Base-by-base conservation (phyloP, 441 rosid species). In the Mallotus repandus region DNA sequence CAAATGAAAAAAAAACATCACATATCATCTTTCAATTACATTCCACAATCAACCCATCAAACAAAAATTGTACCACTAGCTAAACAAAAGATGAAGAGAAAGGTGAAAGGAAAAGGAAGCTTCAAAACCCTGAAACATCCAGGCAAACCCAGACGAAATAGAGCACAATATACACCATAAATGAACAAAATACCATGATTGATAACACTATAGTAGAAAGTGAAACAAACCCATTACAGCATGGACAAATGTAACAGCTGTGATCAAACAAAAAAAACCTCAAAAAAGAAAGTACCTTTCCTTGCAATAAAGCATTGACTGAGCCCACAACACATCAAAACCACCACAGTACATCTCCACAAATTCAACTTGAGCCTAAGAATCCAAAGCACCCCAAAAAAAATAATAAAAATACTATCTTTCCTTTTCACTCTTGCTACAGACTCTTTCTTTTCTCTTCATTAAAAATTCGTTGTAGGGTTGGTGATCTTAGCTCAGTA, bases 291-390 rank as follows among this genome's bases (percentile, higher is more conserved):
- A 77, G 70, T 68, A 85, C 90, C 94, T 87, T 85, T 77, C 73
- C 70, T 73, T 69, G 76, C 68, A 5, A 77, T 72, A 82, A 85
- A 80, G 80, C 76, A 81, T 66, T 63, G 86, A 75, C 78, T 56
- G 90, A 87, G 87, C 89, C 94, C 90, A 85, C 91, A 81, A 77
- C 45, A 68, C 79, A 85, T 75, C 79, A 77, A 73, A 69, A 72
- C 81, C 78, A 73, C 63, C 60, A 69, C 76, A 38, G 74, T 77
- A 58, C 87, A 87, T 84, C 85, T 75, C 82, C 76, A 70, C 77
- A 72, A 72, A 76, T 75, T 74, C 77, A 72, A 72, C 76, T 75
- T 74, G 76, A 61, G 41, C 41, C 56, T 66, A 76, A 84, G 89
- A 82, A 84, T 85, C 89, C 91, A 73, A 87, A 75, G 91, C 81